Percentiles rank a stretch among this genome's conserved stretches.
Evolutionary conservation across 345 rosid genomes (phyloP).

Genomic region (Physaria fendleri): DNA sequence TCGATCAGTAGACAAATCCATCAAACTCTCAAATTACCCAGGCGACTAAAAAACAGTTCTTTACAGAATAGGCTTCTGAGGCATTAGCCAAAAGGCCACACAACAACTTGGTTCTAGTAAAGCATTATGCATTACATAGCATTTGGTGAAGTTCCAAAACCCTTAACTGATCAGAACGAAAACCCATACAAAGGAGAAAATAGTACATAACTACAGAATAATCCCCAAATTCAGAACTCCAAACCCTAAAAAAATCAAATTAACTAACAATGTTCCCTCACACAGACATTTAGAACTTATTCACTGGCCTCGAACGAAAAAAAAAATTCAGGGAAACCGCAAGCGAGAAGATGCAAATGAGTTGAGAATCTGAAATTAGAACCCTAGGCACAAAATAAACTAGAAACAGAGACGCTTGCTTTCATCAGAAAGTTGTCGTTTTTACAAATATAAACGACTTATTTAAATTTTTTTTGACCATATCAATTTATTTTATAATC

Average conservation of each 20-base stretch:
- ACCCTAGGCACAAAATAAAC: conserved; percentile 19
- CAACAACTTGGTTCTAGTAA: neutral
- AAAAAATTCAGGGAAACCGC: neutral
- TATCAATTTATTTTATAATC: too few species aligned
- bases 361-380: neutral
- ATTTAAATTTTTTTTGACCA: too few species aligned
- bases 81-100: neutral
- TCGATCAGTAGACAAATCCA: conserved; percentile 37
- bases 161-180: neutral
- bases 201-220: neutral
- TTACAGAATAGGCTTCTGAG: neutral
- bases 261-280: neutral
- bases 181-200: neutral
- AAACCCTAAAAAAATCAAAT: neutral
- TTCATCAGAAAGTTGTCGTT: too few species aligned
- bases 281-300: neutral
- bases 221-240: neutral
- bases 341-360: neutral
- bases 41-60: neutral
- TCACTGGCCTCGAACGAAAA: neutral
- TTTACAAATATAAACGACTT: too few species aligned
- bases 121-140: neutral
- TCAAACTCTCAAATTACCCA: neutral
- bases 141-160: neutral
- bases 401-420: too few species aligned